These are phyloP conservation scores for Pseudogymnoascus sp. DNA, from an alignment of 2,329 filamentous ascomycete genomes.

Conservation along the genomic window DNA sequence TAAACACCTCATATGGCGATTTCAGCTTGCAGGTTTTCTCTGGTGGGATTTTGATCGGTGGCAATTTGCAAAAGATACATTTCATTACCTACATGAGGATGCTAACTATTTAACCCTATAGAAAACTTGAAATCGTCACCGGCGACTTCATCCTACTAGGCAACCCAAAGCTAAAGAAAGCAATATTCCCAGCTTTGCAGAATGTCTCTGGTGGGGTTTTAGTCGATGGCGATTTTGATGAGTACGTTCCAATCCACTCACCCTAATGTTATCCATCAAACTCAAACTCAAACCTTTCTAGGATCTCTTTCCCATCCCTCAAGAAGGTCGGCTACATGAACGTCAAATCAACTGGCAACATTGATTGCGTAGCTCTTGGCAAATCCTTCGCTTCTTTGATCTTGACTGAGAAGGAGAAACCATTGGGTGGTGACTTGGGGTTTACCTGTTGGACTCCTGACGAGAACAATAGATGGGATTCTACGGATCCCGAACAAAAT, in stretches of 20 bases:
- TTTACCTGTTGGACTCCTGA: slow-evolving; percentile 11
- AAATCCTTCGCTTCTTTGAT: slow-evolving; percentile 10
- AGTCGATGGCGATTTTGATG: not conserved
- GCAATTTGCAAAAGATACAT: not conserved
- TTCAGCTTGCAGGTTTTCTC: no score
- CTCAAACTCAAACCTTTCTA: not conserved
- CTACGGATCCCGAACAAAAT: slow-evolving; percentile 7
- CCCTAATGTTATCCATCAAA: not conserved
- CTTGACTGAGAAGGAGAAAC: slow-evolving; percentile 9
- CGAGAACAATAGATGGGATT: slow-evolving; percentile 10
- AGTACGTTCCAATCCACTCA: not conserved
- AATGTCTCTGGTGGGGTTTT: not conserved
- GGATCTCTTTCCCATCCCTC: slow-evolving; percentile 11
- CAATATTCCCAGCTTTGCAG: not conserved
- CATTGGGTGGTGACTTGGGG: not conserved
- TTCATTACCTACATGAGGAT: not conserved
- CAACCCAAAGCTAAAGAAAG: not conserved
- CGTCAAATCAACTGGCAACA: not conserved
- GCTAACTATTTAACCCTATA: not conserved
- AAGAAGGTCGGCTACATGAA: slow-evolving; percentile 8
- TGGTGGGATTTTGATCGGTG: no score
- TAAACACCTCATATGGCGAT: no score
- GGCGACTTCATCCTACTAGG: not conserved
- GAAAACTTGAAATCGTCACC: not conserved
- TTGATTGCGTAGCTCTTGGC: slow-evolving; percentile 12